phyloP scores from a whole-genome alignment of 331 rosid species.

The Pyrus hybrid region DNA sequence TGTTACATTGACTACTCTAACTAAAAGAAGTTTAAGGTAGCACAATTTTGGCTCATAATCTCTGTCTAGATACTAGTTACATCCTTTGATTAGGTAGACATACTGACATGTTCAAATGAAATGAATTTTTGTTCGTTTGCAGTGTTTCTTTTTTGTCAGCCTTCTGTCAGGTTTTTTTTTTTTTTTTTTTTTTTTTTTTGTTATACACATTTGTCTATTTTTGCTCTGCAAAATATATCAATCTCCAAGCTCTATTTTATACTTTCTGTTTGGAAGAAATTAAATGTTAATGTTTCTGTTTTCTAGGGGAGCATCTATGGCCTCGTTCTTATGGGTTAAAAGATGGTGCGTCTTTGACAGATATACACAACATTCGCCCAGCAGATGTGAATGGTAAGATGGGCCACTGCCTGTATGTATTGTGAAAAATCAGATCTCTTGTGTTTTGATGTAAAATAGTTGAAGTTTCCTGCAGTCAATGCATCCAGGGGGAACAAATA shows the following conservation, averaged over 20 bases:
- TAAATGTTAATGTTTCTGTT: neutral
- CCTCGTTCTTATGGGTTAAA: constrained; percentile 71
- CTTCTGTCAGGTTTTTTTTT: neutral
- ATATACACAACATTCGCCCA: constrained; percentile 67
- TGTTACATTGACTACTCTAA: neutral
- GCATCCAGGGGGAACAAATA: constrained; percentile 74
- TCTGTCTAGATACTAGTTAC: neutral
- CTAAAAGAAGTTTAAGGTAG: neutral
- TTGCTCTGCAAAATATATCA: neutral
- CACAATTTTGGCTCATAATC: neutral
- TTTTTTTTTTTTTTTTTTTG: no score
- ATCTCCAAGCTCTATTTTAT: neutral
- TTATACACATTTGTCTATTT: neutral
- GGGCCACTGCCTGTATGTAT: neutral
- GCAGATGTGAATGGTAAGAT: constrained; percentile 65
- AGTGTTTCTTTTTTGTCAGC: neutral
- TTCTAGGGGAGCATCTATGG: constrained; percentile 76
- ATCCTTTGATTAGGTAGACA: neutral
- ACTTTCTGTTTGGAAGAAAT: neutral
- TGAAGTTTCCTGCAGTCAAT: constrained; percentile 39
- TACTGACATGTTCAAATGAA: neutral
- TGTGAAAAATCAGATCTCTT: neutral
- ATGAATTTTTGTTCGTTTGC: neutral
- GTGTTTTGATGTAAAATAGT: constrained; percentile 18
- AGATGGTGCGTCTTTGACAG: constrained; percentile 51